Evolutionary conservation across 2,329 filamentous ascomycete genomes (phyloP).

Genomic region (Verticillium klebahnii): DNA sequence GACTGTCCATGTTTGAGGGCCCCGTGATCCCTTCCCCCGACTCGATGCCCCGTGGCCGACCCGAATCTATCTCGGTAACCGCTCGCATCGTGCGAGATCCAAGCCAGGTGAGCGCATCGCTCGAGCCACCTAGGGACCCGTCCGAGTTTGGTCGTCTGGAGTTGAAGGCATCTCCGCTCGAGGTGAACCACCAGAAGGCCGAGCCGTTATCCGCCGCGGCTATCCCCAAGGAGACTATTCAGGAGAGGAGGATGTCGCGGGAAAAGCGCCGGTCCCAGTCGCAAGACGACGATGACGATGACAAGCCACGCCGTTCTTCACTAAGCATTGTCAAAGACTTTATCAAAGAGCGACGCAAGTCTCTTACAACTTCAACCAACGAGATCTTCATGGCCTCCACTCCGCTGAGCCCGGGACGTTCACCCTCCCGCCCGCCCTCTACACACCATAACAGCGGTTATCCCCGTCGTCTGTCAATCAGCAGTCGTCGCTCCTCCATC

Average conservation of each 20-base stretch:
- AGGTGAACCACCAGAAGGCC: constrained; percentile 51
- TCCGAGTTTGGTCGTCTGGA: constrained; percentile 44
- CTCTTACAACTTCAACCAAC: constrained; percentile 42
- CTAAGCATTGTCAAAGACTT: constrained; percentile 56
- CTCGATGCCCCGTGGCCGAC: constrained; percentile 39
- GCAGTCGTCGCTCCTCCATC: constrained; percentile 50
- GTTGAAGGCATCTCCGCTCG: constrained; percentile 53
- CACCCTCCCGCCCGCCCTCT: constrained; percentile 42
- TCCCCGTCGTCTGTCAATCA: constrained; percentile 61
- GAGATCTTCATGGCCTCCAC: constrained; percentile 29
- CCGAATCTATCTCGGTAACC: constrained; percentile 83
- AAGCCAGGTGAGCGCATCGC: constrained; percentile 33
- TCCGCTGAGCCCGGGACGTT: constrained; percentile 28
- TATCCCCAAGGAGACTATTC: constrained; percentile 38
- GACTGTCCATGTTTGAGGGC: constrained; percentile 51
- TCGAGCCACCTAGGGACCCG: constrained; percentile 35
- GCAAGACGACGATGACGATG: constrained; percentile 27
- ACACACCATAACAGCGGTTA: constrained; percentile 37
- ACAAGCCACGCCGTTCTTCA: constrained; percentile 49
- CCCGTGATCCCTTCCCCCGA: constrained; percentile 15
- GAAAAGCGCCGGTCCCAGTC: constrained; percentile 31
- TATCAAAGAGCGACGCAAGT: constrained; percentile 54
- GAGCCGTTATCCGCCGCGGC: constrained; percentile 17
- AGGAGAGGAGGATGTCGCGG: constrained; percentile 43
- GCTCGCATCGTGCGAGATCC: constrained; percentile 74